Evolutionary conservation across 148 eudicot genomes (phyloP), one percentile per base, ranked within the genome.

Genomic region (Heliamphora exappendiculata): DNA sequence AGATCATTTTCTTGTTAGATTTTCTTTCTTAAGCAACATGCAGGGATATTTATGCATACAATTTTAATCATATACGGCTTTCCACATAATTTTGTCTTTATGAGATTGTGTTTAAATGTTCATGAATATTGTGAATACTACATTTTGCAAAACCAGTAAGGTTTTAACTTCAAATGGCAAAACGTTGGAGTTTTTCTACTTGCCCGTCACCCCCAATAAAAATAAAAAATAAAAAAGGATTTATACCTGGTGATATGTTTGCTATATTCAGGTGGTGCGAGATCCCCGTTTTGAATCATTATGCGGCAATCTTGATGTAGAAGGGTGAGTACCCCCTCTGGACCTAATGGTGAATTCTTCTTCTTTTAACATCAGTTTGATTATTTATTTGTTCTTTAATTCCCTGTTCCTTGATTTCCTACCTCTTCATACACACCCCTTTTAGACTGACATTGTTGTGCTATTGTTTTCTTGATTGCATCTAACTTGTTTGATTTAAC

Each of bases 231-330:
- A n/a, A n/a, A n/a, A n/a, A n/a, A n/a, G n/a, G n/a, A n/a, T n/a
- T n/a, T n/a, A n/a, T n/a, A 44, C 33, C n/a, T 75, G 33, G 45
- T 34, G 5, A 68, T 69, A 20, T 67, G 26, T 68, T 49, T 60
- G n/a, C 59, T 70, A 17, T 70, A 26, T 54, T 79, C 88, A 94
- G 97, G 90, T 87, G 73, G 81, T 73, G 47, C 93, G 96, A 29
- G 99, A 93, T 72, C 99, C 98, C 66, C 94, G 99, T 36, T 95
- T 95, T 86, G 98, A 95, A 81, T 77, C 96, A 67, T 87, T 93
- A 68, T 89, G 93, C 79, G 97, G 98, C 64, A 76, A 75, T 1
- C 83, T 92, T 50, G 93, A 92, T 73, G 86, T 70, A 63, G 91
- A 92, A 12, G 88, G 97, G 98, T 92, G 79, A 86, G 82, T 76